These are phyloP conservation scores for Gorgonomyces haynaldii DNA, from an alignment of 192 early-diverging fungal genomes.

Conservation along the genomic window DNA sequence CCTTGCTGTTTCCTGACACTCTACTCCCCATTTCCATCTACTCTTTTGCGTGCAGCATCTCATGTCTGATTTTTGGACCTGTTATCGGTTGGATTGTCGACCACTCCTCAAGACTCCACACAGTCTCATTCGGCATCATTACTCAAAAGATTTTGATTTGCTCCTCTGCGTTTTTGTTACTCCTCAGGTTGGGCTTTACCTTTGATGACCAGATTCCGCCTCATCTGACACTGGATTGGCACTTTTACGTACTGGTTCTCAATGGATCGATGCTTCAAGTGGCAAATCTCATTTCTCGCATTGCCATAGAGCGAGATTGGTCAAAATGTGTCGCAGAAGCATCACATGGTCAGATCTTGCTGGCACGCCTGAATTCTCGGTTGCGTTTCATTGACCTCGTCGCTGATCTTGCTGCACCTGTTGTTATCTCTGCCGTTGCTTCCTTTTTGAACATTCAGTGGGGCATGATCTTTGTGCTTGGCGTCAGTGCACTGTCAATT, in stretches of 20 bases:
- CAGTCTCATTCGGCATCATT: slow-evolving; percentile 10
- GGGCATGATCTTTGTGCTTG: background rate
- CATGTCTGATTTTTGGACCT: slow-evolving; percentile 19
- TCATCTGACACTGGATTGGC: background rate
- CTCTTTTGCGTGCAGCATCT: slow-evolving; percentile 14
- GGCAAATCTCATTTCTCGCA: slow-evolving; percentile 20
- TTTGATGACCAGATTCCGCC: slow-evolving; percentile 9
- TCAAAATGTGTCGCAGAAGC: slow-evolving; percentile 17
- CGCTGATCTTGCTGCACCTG: slow-evolving; percentile 29
- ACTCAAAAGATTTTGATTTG: slow-evolving; percentile 26
- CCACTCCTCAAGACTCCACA: background rate
- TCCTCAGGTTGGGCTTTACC: slow-evolving; percentile 1
- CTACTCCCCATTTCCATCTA: slow-evolving; percentile 27
- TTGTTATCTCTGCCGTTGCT: slow-evolving; percentile 19
- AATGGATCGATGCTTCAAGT: slow-evolving; percentile 17
- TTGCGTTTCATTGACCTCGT: slow-evolving; percentile 28
- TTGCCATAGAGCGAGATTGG: slow-evolving; percentile 34
- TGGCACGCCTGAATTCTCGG: slow-evolving; percentile 16
- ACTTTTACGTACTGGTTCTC: slow-evolving; percentile 9
- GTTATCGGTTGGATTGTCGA: slow-evolving; percentile 19
- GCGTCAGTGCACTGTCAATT: background rate
- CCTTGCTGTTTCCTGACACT: slow-evolving; percentile 20
- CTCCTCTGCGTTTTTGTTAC: slow-evolving; percentile 19
- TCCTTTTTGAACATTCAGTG: background rate
- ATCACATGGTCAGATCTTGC: background rate